A percentile compares a stretch with the other conserved stretches of the same genome.
phyloP scores from a whole-genome alignment of 2,329 filamentous ascomycete genomes.

The Colletotrichum sp. region DNA sequence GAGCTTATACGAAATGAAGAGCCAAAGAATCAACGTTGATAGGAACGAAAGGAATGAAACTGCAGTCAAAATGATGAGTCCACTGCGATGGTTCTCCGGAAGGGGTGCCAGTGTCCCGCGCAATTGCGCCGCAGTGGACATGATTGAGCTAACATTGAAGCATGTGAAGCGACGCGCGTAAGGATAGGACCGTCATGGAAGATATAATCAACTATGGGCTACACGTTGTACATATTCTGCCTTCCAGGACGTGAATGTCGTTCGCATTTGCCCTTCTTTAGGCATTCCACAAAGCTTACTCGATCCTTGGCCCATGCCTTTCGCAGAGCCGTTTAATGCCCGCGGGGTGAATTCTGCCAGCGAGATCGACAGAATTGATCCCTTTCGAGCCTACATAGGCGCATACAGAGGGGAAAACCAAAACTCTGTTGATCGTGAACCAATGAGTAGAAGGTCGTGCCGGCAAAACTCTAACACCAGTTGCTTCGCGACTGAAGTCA shows the following conservation, averaged over 20 bases:
- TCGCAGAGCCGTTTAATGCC: background rate
- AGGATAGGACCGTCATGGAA: background rate
- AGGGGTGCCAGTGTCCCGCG: slow-evolving; percentile 1
- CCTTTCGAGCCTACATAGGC: background rate
- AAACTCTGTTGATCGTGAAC: background rate
- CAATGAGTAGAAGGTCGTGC: background rate
- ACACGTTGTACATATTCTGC: background rate
- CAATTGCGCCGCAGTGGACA: slow-evolving; percentile 3
- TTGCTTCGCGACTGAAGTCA: background rate
- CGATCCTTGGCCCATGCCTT: background rate
- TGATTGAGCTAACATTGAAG: background rate
- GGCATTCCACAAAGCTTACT: background rate
- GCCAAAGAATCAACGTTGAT: background rate
- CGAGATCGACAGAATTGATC: background rate
- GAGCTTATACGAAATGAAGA: slow-evolving; percentile 11
- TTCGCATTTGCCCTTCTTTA: background rate
- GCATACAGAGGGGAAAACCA: background rate
- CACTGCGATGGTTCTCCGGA: slow-evolving; percentile 1
- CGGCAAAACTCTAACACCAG: background rate
- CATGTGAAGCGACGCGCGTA: no score
- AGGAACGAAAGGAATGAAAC: slow-evolving; percentile 4
- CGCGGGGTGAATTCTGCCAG: background rate
- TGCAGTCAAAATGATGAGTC: background rate
- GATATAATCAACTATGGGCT: background rate
- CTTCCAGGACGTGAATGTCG: background rate